Base-by-base conservation (phyloP, 1,284 basidiomycete genomes). In the Leccinum pallidistipes region DNA sequence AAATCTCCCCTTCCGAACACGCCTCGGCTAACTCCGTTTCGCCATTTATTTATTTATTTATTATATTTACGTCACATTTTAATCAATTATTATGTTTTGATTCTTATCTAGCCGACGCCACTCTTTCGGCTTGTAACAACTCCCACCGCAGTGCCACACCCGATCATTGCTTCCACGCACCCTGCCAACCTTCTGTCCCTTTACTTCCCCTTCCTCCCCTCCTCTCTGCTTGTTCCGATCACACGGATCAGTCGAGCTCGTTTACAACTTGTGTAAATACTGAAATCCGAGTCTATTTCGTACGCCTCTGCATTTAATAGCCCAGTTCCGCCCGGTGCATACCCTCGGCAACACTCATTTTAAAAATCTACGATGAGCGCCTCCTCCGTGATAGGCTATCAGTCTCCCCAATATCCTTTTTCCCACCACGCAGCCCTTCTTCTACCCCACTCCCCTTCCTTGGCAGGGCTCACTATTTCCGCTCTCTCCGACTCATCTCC, bases 81-180 rank as follows among this genome's bases (percentile, higher is more conserved):
- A 50, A 11, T 56, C 53, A 52, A 49, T 58, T 51, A 18, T 52
- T 59, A 45, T 58, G 60, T 70, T 64, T 14, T n/a, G 40, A 16
- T 59, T 51, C 58, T 70, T 70, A 71, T 72, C 71, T 75, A 73
- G 47, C 73, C 71, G 74, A 71, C n/a, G 66, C 66, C 72, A 50
- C 58, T 29, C 47, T 45, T 61, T 57, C 11, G 32, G 45, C 8
- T 40, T 68, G 47, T 70, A 68, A 68, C 68, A 1, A 54, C 18
- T 63, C 66, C 57, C 58, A 64, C 59, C 21, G 58, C 47, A 57
- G 49, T 61, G 63, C 68, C 64, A 60, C 49, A 34, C 61, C 61
- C 59, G 62, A 71, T 66, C 64, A 56, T 57, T 40, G 40, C 58
- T 57, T 58, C 60, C 57, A 38, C 51, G 9, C 38, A 7, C 43